Percentiles rank a stretch among this genome's conserved stretches.
phyloP scores from a whole-genome alignment of 306 rosid genomes.

The Lathyrus tuberosus region DNA sequence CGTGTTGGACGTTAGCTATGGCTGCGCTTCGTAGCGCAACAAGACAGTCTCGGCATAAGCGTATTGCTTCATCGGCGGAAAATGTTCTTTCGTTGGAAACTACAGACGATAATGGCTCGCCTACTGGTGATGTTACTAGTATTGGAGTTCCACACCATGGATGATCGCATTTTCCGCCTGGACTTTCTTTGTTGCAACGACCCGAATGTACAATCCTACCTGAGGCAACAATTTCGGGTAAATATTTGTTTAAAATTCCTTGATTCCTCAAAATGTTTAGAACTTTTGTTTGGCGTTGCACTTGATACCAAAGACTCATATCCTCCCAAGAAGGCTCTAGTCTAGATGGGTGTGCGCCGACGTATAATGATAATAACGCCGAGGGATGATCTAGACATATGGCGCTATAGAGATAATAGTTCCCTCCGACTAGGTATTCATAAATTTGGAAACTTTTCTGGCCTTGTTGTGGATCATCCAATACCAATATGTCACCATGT shows the following conservation, averaged over 20 bases:
- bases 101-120: constrained; percentile 67
- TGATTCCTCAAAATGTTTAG: constrained; percentile 71
- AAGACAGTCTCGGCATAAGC: constrained; percentile 80
- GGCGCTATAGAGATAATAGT: constrained; percentile 67
- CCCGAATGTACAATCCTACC: constrained; percentile 89
- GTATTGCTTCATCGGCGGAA: constrained; percentile 70
- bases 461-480: constrained; percentile 82
- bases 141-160: constrained; percentile 92
- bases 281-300: constrained; percentile 94
- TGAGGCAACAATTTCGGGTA: constrained; percentile 81
- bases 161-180: constrained; percentile 84
- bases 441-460: constrained; percentile 81
- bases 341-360: constrained; percentile 84
- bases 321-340: constrained; percentile 97
- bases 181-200: constrained; percentile 69
- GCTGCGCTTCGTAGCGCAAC: constrained; percentile 76
- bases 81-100: constrained; percentile 63
- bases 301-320: constrained; percentile 98
- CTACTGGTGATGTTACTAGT: constrained; percentile 83
- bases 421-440: constrained; percentile 69
- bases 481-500: constrained; percentile 61
- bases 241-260: constrained; percentile 67
- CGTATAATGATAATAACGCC: constrained; percentile 60
- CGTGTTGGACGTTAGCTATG: constrained; percentile 77
- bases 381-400: constrained; percentile 66